These are phyloP conservation scores for Pichia sp. DNA, from an alignment of 1,139 yeast species.

Conservation along the genomic window DNA sequence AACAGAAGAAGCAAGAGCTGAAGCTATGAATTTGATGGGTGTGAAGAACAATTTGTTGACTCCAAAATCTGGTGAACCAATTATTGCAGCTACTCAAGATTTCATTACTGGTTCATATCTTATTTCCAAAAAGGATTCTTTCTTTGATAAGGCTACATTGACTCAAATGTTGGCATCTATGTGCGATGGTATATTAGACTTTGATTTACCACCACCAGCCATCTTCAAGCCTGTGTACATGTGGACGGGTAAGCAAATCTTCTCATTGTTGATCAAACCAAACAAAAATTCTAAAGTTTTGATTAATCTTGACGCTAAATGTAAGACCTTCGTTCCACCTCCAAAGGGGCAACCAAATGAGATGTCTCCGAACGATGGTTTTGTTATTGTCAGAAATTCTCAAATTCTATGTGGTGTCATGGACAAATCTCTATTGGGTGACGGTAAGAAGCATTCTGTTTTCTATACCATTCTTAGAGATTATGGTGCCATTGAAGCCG, in stretches of 20 bases:
- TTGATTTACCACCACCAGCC: constrained; percentile 94
- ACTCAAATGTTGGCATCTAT: constrained; percentile 86
- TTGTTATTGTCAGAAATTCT: constrained; percentile 83
- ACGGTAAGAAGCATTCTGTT: constrained; percentile 96
- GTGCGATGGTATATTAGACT: constrained; percentile 86
- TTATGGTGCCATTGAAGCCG: constrained; percentile 94
- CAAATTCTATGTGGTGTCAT: constrained; percentile 86
- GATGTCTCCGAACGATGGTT: constrained; percentile 98
- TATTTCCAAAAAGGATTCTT: constrained; percentile 88
- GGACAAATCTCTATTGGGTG: constrained; percentile 96
- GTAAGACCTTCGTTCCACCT: constrained; percentile 80
- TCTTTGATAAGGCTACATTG: constrained; percentile 80
- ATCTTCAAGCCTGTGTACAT: constrained; percentile 79
- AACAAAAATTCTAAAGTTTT: constrained; percentile 67
- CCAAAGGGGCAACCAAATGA: constrained; percentile 67
- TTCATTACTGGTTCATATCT: constrained; percentile 94
- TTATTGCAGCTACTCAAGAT: constrained; percentile 99
- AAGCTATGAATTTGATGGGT: constrained; percentile 96
- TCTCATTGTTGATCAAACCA: constrained; percentile 80
- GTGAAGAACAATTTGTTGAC: constrained; percentile 91
- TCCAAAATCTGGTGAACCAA: constrained; percentile 98
- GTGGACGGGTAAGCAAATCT: constrained; percentile 98
- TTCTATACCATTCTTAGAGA: constrained; percentile 93
- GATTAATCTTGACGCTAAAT: constrained; percentile 90
- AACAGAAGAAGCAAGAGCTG: constrained; percentile 98